Evolutionary conservation across 257 asterid species (phyloP).

Genomic region (Solanum paucissectum): DNA sequence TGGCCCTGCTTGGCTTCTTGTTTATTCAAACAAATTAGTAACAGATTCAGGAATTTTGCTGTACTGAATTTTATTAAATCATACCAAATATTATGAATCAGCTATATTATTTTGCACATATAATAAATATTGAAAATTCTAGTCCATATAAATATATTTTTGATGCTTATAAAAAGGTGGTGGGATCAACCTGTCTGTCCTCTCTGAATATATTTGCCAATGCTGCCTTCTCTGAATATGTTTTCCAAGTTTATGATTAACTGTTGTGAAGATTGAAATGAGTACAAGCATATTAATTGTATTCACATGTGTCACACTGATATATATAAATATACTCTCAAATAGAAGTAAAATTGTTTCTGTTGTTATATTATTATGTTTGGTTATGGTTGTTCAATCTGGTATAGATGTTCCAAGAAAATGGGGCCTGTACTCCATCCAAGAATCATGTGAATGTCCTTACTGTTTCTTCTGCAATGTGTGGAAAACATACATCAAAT

Average conservation of each 20-base stretch:
- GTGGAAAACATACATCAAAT: neutral
- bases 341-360: neutral
- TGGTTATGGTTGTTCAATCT: neutral
- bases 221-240: neutral
- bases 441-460: constrained; percentile 1
- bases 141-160: neutral
- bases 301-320: neutral
- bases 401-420: neutral
- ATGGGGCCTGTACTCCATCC: neutral
- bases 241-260: neutral
- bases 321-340: neutral
- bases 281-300: neutral
- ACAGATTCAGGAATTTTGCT: neutral
- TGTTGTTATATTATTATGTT: neutral
- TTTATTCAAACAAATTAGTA: neutral
- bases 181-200: neutral
- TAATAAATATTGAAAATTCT: neutral
- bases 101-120: neutral
- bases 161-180: neutral
- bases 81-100: neutral
- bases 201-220: neutral
- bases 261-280: neutral
- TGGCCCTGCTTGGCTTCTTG: neutral
- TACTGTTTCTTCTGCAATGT: neutral
- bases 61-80: neutral